phyloP scores from a whole-genome alignment of 2,329 filamentous ascomycete species.

The Oidium heveae region DNA sequence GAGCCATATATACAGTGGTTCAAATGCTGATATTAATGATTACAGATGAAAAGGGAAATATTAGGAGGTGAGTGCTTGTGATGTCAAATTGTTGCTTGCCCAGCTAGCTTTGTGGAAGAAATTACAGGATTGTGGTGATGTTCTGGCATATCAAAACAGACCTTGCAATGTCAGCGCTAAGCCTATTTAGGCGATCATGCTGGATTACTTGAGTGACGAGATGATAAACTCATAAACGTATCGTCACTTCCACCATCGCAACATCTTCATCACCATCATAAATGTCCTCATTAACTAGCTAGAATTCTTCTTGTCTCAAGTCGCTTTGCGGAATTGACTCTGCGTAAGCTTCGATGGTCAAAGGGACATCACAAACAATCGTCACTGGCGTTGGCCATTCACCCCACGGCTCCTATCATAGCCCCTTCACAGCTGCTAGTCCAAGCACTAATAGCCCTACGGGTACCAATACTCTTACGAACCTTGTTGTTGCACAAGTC shows the following conservation, averaged over 20 bases:
- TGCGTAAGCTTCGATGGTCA: conserved; percentile 16
- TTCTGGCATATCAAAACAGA: too few relatives aligned
- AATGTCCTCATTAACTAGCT: conserved; percentile 12
- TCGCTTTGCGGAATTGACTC: conserved; percentile 14
- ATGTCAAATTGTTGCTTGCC: too few relatives aligned
- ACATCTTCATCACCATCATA: conserved; percentile 2
- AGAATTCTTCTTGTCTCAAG: conserved; percentile 15
- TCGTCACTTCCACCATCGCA: conserved; percentile 1
- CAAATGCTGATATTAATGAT: too few relatives aligned
- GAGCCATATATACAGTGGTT: too few relatives aligned
- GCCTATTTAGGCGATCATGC: background rate
- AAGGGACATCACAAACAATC: conserved; percentile 15
- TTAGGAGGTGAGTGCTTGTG: too few relatives aligned
- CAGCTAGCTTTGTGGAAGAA: too few relatives aligned
- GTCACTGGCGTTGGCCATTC: conserved; percentile 15
- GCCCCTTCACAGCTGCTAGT: conserved; percentile 16
- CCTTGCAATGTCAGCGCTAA: background rate
- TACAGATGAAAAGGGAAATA: too few relatives aligned
- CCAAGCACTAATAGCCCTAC: conserved; percentile 17
- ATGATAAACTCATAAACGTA: background rate
- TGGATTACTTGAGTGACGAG: background rate
- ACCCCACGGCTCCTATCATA: conserved; percentile 21
- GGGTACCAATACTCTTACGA: conserved; percentile 43
- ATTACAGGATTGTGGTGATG: too few relatives aligned
- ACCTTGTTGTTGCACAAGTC: conserved; percentile 87